Percentiles rank a stretch among this genome's conserved stretches.
Conservation (phyloP, 1,284 basidiomycete species). For the Albatrellus sp. region DNA sequence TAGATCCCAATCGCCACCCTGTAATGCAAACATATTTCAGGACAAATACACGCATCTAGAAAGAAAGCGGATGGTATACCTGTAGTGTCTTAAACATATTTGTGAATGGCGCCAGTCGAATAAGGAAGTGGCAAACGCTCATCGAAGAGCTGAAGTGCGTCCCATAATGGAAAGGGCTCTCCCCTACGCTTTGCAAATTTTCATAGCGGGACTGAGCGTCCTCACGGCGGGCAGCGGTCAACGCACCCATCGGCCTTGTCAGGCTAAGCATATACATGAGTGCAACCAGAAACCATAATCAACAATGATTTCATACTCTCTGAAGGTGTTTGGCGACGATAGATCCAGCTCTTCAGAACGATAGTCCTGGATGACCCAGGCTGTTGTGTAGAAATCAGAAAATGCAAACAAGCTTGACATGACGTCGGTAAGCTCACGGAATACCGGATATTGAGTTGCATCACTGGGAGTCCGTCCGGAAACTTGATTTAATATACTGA, state of each 20-base stretch:
- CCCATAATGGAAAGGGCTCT: constrained; percentile 85
- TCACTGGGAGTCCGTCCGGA: constrained; percentile 89
- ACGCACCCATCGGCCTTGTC: constrained; percentile 84
- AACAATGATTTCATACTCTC: constrained; percentile 49
- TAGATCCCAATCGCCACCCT: constrained; percentile 93
- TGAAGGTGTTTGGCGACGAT: constrained; percentile 49
- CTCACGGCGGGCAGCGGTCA: constrained; percentile 62
- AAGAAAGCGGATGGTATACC: constrained; percentile 19
- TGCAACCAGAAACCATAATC: neutral
- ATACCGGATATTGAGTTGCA: constrained; percentile 92
- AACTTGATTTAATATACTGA: constrained; percentile 79
- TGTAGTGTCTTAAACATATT: constrained; percentile 88
- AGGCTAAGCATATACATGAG: constrained; percentile 31
- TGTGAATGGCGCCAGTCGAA: constrained; percentile 82
- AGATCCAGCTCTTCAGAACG: constrained; percentile 67
- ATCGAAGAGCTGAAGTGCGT: constrained; percentile 96
- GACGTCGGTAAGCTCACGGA: constrained; percentile 47
- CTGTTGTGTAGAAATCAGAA: constrained; percentile 22
- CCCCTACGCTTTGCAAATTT: constrained; percentile 70
- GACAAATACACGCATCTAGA: constrained; percentile 1
- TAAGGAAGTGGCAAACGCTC: constrained; percentile 93
- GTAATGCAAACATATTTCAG: neutral
- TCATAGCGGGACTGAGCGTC: constrained; percentile 68
- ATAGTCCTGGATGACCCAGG: constrained; percentile 86
- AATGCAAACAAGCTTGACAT: neutral